These are phyloP conservation scores for Chaetomiaceae sp. DNA, from an alignment of 2,329 filamentous ascomycete genomes.

Conservation along the genomic window DNA sequence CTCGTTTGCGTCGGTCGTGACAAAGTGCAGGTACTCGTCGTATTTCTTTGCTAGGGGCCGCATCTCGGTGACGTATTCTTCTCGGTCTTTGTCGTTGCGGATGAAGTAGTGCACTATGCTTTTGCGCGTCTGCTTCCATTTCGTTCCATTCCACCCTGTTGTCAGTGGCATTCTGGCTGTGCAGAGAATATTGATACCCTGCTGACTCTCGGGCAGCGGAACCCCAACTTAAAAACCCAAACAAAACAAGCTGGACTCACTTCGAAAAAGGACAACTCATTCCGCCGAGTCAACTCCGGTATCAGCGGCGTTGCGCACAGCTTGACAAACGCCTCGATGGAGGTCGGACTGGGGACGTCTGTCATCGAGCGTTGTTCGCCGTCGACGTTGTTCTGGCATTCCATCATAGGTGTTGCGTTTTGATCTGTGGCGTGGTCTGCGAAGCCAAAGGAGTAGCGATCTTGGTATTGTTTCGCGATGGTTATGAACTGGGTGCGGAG, in stretches of 20 bases:
- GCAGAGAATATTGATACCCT: too few relatives aligned
- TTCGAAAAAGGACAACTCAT: slow-evolving; percentile 39
- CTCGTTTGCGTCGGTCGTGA: slow-evolving; percentile 42
- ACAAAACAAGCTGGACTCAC: slow-evolving; percentile 24
- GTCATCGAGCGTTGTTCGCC: slow-evolving; percentile 31
- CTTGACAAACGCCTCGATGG: slow-evolving; percentile 36
- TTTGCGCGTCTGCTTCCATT: slow-evolving; percentile 26
- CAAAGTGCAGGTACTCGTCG: slow-evolving; percentile 43
- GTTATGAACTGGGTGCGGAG: slow-evolving; percentile 30
- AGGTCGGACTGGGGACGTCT: slow-evolving; percentile 31
- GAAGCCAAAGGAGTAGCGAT: slow-evolving; percentile 41
- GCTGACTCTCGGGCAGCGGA: too few relatives aligned
- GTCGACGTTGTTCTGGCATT: slow-evolving; percentile 41
- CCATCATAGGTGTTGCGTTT: slow-evolving; percentile 22
- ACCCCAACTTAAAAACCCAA: neutral
- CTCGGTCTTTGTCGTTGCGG: slow-evolving; percentile 28
- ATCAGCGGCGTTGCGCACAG: slow-evolving; percentile 38
- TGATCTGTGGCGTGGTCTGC: slow-evolving; percentile 5
- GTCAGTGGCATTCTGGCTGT: too few relatives aligned
- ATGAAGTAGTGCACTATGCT: slow-evolving; percentile 35
- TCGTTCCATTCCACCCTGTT: too few relatives aligned
- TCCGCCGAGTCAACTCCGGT: slow-evolving; percentile 41
- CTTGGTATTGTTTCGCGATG: slow-evolving; percentile 34
- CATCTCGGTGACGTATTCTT: slow-evolving; percentile 34
- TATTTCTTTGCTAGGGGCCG: slow-evolving; percentile 41